These are phyloP conservation scores for Talaromyces amestolkiae DNA, from an alignment of 2,329 filamentous ascomycete species.

Conservation along the genomic window DNA sequence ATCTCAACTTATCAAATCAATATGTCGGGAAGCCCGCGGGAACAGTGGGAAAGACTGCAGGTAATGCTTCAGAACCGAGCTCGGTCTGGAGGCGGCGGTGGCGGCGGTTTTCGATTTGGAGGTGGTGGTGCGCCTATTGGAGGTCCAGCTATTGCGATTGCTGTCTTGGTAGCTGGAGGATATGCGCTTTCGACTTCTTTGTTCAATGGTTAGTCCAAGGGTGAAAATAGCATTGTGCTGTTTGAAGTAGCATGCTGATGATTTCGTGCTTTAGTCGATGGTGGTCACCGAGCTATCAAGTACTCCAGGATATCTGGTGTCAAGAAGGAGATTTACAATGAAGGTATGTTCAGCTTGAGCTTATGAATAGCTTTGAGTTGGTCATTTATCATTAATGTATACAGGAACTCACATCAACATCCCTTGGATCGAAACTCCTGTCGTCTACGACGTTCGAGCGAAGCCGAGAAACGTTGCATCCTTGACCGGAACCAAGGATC, in stretches of 20 bases:
- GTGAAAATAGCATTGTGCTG: background rate
- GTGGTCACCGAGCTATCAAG: slow-evolving; percentile 98
- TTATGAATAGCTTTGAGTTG: background rate
- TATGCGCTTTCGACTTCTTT: slow-evolving; percentile 56
- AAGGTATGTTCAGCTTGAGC: slow-evolving; percentile 61
- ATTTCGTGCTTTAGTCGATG: slow-evolving; percentile 64
- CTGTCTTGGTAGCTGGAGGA: slow-evolving; percentile 51
- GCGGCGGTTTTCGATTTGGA: slow-evolving; percentile 52
- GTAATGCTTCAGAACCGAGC: slow-evolving; percentile 56
- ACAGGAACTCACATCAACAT: slow-evolving; percentile 87
- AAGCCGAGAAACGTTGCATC: slow-evolving; percentile 96
- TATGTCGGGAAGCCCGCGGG: slow-evolving; percentile 58
- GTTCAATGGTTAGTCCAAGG: slow-evolving; percentile 59
- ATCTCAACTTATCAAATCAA: slow-evolving; percentile 28
- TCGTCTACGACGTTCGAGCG: slow-evolving; percentile 96
- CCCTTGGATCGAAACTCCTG: slow-evolving; percentile 95
- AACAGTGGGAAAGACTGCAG: slow-evolving; percentile 66
- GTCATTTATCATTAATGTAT: background rate
- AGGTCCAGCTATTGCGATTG: slow-evolving; percentile 51
- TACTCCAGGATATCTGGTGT: slow-evolving; percentile 92
- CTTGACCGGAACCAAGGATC: slow-evolving; percentile 95
- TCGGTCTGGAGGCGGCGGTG: slow-evolving; percentile 50
- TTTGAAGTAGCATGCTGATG: slow-evolving; percentile 1
- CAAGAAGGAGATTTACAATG: slow-evolving; percentile 89
- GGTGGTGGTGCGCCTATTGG: slow-evolving; percentile 55